These are phyloP conservation scores for Calonectria pseudoturangicola DNA, from an alignment of 2,329 filamentous ascomycete species.

Conservation along the genomic window DNA sequence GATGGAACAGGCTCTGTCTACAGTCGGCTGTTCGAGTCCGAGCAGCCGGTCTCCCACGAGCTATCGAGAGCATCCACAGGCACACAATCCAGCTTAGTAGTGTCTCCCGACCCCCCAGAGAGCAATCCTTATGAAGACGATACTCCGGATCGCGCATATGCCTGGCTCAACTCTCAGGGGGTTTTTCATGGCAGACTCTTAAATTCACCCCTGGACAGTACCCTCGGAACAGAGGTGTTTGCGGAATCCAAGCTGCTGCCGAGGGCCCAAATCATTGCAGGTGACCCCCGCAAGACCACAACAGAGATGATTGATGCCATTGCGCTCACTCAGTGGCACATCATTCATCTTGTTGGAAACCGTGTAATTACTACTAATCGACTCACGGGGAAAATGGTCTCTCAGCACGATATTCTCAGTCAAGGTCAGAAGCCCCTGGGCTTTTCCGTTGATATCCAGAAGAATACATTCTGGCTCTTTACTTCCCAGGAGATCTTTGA, in stretches of 20 bases:
- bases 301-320: conserved; percentile 87
- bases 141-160: conserved; percentile 84
- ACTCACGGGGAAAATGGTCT: conserved; percentile 88
- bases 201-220: conserved; percentile 73
- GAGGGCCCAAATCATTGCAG: conserved; percentile 81
- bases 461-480: conserved; percentile 98
- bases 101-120: conserved; percentile 84
- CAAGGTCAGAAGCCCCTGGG: conserved; percentile 87
- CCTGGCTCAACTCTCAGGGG: conserved; percentile 92
- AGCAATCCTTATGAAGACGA: conserved; percentile 72
- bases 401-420: conserved; percentile 90
- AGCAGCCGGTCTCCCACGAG: conserved; percentile 86
- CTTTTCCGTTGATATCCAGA: conserved; percentile 91
- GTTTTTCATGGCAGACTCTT: conserved; percentile 90
- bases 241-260: conserved; percentile 86
- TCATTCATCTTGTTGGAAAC: conserved; percentile 87
- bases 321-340: conserved; percentile 94
- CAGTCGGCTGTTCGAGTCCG: conserved; percentile 89
- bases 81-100: conserved; percentile 78
- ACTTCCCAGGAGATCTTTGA: conserved; percentile 94
- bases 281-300: conserved; percentile 78
- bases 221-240: conserved; percentile 85
- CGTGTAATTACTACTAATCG: conserved; percentile 90
- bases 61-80: conserved; percentile 74
- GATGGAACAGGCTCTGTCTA: conserved; percentile 92